A percentile compares a stretch with the other conserved stretches of the same genome.
These are phyloP conservation scores for Blastomyces emzantsi DNA, from an alignment of 2,329 filamentous ascomycete genomes.

Conservation along the genomic window DNA sequence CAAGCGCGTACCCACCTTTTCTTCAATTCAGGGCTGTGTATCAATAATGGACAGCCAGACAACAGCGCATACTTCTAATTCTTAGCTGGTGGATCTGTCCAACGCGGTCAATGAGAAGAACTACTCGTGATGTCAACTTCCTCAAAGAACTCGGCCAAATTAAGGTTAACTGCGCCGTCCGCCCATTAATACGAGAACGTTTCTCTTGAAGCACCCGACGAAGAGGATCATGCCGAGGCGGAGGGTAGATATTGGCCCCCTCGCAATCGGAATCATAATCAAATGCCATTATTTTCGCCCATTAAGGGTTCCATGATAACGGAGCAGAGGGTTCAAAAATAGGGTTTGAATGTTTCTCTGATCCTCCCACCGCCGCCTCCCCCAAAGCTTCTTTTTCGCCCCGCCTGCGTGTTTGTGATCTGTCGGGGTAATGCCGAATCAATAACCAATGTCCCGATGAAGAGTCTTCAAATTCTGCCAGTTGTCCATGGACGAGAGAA, in stretches of 20 bases:
- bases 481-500: neutral
- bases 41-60: no score
- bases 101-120: neutral
- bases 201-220: neutral
- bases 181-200: neutral
- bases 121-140: neutral
- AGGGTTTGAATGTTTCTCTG: neutral
- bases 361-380: neutral
- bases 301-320: neutral
- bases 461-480: neutral
- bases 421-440: neutral
- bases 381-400: conserved; percentile 1
- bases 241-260: neutral
- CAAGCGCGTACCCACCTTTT: neutral
- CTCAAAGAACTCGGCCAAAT: neutral
- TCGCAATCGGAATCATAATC: neutral
- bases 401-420: neutral
- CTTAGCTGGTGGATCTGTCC: neutral
- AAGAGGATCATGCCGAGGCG: neutral
- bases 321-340: neutral
- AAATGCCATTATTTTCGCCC: neutral
- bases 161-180: conserved; percentile 6
- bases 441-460: neutral
- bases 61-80: neutral
- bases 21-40: conserved; percentile 3